A percentile compares a stretch with the other conserved stretches of the same genome.
Evolutionary conservation across 2,329 filamentous ascomycete species (phyloP).

Genomic region (Neonectria hederae): DNA sequence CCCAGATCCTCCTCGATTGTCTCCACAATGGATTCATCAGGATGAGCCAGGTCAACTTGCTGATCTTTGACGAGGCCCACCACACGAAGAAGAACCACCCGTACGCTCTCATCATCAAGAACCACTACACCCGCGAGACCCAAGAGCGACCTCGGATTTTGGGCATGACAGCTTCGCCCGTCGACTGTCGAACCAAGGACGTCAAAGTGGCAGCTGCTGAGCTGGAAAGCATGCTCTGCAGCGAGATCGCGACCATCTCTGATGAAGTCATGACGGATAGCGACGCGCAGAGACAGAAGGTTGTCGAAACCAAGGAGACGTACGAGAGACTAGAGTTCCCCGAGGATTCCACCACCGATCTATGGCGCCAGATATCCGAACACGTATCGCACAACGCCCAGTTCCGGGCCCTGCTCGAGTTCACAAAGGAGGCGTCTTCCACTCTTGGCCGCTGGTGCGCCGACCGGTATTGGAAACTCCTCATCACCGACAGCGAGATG

Average conservation of each 20-base stretch:
- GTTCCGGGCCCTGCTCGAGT: slow-evolving; percentile 67
- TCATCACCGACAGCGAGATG: slow-evolving; percentile 70
- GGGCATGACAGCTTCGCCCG: slow-evolving; percentile 96
- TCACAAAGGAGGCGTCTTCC: slow-evolving; percentile 66
- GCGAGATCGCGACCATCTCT: slow-evolving; percentile 80
- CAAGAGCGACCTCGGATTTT: slow-evolving; percentile 77
- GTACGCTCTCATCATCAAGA: slow-evolving; percentile 89
- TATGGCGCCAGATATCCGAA: slow-evolving; percentile 67
- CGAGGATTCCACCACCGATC: slow-evolving; percentile 65
- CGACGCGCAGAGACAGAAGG: slow-evolving; percentile 46
- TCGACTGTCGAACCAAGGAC: slow-evolving; percentile 79
- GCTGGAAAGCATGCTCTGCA: slow-evolving; percentile 81
- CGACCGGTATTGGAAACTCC: slow-evolving; percentile 81
- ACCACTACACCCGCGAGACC: slow-evolving; percentile 73
- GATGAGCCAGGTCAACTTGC: slow-evolving; percentile 85
- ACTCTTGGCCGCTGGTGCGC: slow-evolving; percentile 86
- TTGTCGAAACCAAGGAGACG: slow-evolving; percentile 62
- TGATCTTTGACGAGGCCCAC: slow-evolving; percentile 96
- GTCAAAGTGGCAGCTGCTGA: slow-evolving; percentile 74
- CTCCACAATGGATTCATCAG: slow-evolving; percentile 81
- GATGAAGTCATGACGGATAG: slow-evolving; percentile 48
- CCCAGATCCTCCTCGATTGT: slow-evolving; percentile 83
- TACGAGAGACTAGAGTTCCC: slow-evolving; percentile 58
- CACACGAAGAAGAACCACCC: slow-evolving; percentile 94
- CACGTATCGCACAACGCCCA: slow-evolving; percentile 52